Conservation (phyloP, 345 rosid species). For the Salix exigua region DNA sequence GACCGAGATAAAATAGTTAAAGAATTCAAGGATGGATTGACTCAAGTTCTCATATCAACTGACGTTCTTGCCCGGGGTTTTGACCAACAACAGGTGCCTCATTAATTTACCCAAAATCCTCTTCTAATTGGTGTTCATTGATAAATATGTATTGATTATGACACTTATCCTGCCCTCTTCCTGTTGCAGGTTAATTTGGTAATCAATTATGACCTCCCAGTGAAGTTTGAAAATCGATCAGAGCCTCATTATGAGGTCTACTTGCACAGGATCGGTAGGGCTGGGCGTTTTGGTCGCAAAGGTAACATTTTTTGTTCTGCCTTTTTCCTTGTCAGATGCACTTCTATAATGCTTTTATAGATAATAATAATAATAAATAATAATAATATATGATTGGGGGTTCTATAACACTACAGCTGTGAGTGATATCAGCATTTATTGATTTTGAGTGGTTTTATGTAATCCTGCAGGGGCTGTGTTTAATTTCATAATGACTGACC, state of each 20-base stretch:
- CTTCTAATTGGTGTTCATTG: background rate
- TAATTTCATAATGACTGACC: constrained; percentile 51
- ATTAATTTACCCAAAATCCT: background rate
- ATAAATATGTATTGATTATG: background rate
- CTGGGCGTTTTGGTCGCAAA: constrained; percentile 94
- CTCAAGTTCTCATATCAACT: constrained; percentile 85
- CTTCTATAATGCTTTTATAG: background rate
- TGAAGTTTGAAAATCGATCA: constrained; percentile 39
- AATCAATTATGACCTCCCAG: constrained; percentile 74
- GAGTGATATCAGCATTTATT: background rate
- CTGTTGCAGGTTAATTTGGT: constrained; percentile 75
- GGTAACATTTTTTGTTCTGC: constrained; percentile 30
- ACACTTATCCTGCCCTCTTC: background rate
- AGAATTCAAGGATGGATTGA: constrained; percentile 82
- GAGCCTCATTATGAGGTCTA: constrained; percentile 90
- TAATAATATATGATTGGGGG: too few relatives aligned
- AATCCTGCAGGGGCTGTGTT: constrained; percentile 74
- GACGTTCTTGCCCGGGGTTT: constrained; percentile 91
- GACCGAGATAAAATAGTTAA: constrained; percentile 80
- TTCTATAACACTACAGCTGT: background rate
- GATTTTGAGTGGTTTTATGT: constrained; percentile 9
- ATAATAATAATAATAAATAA: too few relatives aligned
- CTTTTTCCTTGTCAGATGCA: background rate
- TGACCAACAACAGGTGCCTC: constrained; percentile 75
- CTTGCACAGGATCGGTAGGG: constrained; percentile 95